These are phyloP conservation scores for Gentiana dahurica DNA, from an alignment of 257 asterid genomes.

Conservation along the genomic window DNA sequence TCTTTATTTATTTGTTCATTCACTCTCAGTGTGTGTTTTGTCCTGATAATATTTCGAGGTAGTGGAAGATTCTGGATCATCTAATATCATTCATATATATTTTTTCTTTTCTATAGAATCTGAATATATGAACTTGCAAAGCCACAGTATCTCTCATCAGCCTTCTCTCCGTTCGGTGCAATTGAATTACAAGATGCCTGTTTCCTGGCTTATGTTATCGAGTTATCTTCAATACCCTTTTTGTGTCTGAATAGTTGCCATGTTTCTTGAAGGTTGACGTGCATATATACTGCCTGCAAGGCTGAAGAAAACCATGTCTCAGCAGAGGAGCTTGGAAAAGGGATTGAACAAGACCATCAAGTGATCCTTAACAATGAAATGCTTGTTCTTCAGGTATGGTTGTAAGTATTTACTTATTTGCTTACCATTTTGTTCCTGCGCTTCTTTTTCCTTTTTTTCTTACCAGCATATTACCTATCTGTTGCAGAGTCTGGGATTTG, in stretches of 20 bases:
- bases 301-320: slow-evolving; percentile 98
- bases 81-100: too few species aligned
- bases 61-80: too few species aligned
- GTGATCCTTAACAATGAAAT: slow-evolving; percentile 83
- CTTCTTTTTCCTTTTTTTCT: slow-evolving; percentile 5
- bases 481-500: slow-evolving; percentile 89
- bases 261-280: slow-evolving; percentile 66
- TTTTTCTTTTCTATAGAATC: not conserved
- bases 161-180: not conserved
- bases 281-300: slow-evolving; percentile 96
- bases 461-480: slow-evolving; percentile 7
- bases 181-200: not conserved
- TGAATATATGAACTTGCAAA: not conserved
- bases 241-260: slow-evolving; percentile 1
- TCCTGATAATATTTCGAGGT: too few species aligned
- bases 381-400: slow-evolving; percentile 85
- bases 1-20: too few species aligned
- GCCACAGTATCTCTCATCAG: too few species aligned
- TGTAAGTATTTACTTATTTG: slow-evolving; percentile 3
- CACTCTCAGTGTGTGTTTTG: too few species aligned
- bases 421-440: slow-evolving; percentile 6
- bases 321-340: slow-evolving; percentile 99
- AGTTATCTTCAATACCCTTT: not conserved
- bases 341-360: slow-evolving; percentile 90
- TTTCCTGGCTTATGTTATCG: not conserved